A percentile compares a stretch with the other conserved stretches of the same genome.
These are phyloP conservation scores for Suhomyces bribrorum DNA, from an alignment of 1,139 yeast species.

Conservation along the genomic window DNA sequence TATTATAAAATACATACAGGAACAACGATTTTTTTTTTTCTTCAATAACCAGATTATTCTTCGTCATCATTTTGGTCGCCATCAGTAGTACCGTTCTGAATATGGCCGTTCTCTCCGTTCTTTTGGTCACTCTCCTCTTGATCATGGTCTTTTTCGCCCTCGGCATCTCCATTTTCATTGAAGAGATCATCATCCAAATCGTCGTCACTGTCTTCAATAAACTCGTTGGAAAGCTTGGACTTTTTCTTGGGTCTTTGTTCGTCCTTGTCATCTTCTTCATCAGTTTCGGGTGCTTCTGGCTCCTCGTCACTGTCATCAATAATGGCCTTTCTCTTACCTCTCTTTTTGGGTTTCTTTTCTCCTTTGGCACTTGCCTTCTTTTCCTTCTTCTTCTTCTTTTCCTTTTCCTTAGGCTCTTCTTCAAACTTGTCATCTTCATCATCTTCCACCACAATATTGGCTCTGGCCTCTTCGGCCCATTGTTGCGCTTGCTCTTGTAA, in stretches of 20 bases:
- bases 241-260: conserved; percentile 27
- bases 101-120: conserved; percentile 15
- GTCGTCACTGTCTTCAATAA: conserved; percentile 57
- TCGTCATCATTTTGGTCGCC: not conserved
- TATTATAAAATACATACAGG: not conserved
- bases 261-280: conserved; percentile 19
- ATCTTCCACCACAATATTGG: conserved; percentile 34
- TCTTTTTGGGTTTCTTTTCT: conserved; percentile 18
- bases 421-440: conserved; percentile 35
- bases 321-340: conserved; percentile 25
- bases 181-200: conserved; percentile 33
- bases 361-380: too few relatives aligned
- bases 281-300: conserved; percentile 19
- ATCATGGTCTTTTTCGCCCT: conserved; percentile 18
- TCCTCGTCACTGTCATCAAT: conserved; percentile 26
- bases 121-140: conserved; percentile 20
- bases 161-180: conserved; percentile 18
- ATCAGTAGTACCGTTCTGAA: conserved; percentile 19
- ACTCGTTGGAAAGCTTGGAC: conserved; percentile 47
- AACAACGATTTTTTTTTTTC: too few relatives aligned
- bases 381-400: conserved; percentile 23
- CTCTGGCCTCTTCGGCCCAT: conserved; percentile 66
- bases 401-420: conserved; percentile 28
- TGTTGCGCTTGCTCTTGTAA: conserved; percentile 81
- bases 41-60: too few relatives aligned